Evolutionary conservation across 202 grass and related monocot species (phyloP).

Genomic region (Zoysia matrella): DNA sequence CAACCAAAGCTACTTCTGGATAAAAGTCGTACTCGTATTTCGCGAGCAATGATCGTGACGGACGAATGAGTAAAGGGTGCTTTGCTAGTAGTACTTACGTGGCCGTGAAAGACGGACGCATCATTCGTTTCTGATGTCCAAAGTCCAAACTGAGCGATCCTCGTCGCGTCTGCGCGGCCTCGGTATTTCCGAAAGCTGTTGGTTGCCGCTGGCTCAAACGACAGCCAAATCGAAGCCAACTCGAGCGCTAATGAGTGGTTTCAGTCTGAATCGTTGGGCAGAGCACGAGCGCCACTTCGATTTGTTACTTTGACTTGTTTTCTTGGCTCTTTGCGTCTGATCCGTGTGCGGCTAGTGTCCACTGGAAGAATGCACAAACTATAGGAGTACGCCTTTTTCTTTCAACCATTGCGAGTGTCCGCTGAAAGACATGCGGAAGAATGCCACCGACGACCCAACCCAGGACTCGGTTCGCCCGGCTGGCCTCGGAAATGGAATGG

Average conservation of each 20-base stretch:
- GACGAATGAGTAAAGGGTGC: background rate
- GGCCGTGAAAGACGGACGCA: conserved; percentile 5
- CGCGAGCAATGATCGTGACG: background rate
- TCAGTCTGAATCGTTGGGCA: background rate
- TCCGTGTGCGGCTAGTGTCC: no score
- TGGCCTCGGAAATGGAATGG: no score
- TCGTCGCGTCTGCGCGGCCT: background rate
- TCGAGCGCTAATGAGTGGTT: conserved; percentile 2
- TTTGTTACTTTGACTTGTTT: background rate
- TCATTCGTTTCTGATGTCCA: conserved; percentile 4
- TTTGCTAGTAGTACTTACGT: conserved; percentile 4
- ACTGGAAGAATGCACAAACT: no score
- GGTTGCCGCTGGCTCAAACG: conserved; percentile 30
- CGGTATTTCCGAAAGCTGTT: conserved; percentile 23
- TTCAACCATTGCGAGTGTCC: no score
- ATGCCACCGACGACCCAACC: no score
- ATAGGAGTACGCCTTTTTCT: no score
- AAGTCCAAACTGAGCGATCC: background rate
- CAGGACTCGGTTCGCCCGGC: no score
- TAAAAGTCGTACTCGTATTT: background rate
- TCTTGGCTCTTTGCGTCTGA: no score
- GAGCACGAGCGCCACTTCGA: background rate
- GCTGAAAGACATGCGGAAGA: no score
- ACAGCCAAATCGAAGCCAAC: conserved; percentile 43
- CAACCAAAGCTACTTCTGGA: background rate